Base-by-base conservation (phyloP, 257 asterid species). In the Gentiana straminea region DNA sequence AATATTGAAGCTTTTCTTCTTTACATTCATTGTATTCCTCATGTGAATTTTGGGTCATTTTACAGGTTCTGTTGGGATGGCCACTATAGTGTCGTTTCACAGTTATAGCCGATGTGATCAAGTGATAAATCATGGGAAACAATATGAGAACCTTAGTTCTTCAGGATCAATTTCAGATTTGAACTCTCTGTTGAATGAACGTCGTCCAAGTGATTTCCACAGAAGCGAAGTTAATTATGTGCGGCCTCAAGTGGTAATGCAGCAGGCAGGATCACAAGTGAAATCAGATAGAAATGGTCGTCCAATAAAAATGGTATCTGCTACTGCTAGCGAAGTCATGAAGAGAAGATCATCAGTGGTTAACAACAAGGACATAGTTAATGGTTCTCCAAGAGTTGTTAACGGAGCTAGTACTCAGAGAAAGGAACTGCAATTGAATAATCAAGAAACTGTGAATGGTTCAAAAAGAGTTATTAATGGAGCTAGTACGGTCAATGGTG, bases 81-180 rank as follows among this genome's bases (percentile, higher is more conserved):
- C 83, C 60, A 82, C 81, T 58, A 74, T 79, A 59, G 75, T 86
- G 67, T 93, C 94, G 73, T 84, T 90, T 7, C 72, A 73, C 52
- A 75, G 86, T 76, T 79, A 70, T 76, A 83, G 89, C 79, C 77
- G 73, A 73, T 49, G 60, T 45, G 77, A 72, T 34, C 84, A 80
- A 55, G 50, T 60, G 13, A 34, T 63, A 35, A 64, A 74, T 66
- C 77, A 67, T 45, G 76, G 76, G 62, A 79, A 61, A 34, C 57
- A 55, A 35, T 71, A 69, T 47, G 82, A 74, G n/a, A 80, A 68
- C 55, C 75, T 80, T 49, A 68, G 83, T 55, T 80, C 78, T 51
- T 77, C 85, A 10, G 72, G 73, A 49, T 67, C 84, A 52, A 3
- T 79, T 54, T 64, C 78, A 7, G 55, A 43, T 55, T 35, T 63